Conservation (phyloP, 495 filamentous ascomycete genomes). For the Penicillium robsamsonii region DNA sequence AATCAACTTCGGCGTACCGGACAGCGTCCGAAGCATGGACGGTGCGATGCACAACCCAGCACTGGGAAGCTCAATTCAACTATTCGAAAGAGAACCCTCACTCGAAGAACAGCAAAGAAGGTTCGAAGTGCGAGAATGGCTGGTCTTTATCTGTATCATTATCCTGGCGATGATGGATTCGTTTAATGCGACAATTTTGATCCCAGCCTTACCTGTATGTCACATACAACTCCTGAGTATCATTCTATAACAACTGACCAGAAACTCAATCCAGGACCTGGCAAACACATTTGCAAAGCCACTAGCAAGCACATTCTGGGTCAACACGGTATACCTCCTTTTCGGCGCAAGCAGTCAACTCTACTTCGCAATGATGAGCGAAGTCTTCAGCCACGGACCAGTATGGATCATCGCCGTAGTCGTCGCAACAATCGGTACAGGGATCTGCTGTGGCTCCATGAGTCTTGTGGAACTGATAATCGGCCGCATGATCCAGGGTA, state of each 20-base stretch:
- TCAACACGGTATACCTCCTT: conserved; percentile 40
- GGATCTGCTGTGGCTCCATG: conserved; percentile 57
- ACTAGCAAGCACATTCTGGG: conserved; percentile 40
- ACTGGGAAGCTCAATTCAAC: conserved; percentile 23
- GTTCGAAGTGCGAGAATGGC: conserved; percentile 31
- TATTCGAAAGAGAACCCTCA: conserved; percentile 17
- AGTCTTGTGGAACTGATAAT: conserved; percentile 60
- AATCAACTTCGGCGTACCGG: conserved; percentile 15
- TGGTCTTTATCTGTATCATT: conserved; percentile 34
- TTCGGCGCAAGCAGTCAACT: conserved; percentile 38
- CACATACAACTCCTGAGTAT: not conserved
- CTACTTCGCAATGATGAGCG: conserved; percentile 40
- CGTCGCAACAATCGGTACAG: conserved; percentile 57
- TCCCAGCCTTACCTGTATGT: conserved; percentile 31
- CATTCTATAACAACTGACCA: conserved; percentile 9
- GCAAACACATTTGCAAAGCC: conserved; percentile 29
- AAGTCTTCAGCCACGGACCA: conserved; percentile 39
- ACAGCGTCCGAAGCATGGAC: conserved; percentile 24
- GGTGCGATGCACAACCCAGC: conserved; percentile 15
- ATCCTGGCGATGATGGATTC: conserved; percentile 41
- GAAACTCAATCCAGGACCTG: conserved; percentile 20
- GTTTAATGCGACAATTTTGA: conserved; percentile 37
- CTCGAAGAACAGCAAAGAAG: conserved; percentile 22
- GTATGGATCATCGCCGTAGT: conserved; percentile 51
- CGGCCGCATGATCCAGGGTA: conserved; percentile 65